These are phyloP conservation scores for Coprinellus micaceus DNA, from an alignment of 768 basidiomycete genomes.

Conservation along the genomic window DNA sequence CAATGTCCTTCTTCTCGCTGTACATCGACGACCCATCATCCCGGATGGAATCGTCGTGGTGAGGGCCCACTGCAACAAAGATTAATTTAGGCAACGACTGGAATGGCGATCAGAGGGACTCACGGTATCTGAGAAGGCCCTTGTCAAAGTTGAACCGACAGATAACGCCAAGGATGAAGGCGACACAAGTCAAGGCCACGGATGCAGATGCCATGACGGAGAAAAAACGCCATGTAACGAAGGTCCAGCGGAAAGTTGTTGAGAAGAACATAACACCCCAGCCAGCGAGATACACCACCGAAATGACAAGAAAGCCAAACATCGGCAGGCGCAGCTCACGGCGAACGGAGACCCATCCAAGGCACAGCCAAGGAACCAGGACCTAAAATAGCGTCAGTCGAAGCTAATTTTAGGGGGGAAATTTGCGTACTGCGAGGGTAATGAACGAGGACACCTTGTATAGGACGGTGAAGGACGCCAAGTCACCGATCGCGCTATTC, in stretches of 20 bases:
- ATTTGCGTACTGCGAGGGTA: slow-evolving; percentile 53
- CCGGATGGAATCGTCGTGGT: slow-evolving; percentile 28
- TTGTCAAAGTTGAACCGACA: slow-evolving; percentile 78
- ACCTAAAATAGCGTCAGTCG: slow-evolving; percentile 37
- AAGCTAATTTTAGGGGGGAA: background rate
- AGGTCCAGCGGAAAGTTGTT: slow-evolving; percentile 72
- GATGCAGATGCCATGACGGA: slow-evolving; percentile 57
- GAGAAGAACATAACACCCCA: slow-evolving; percentile 75
- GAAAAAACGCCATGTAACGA: slow-evolving; percentile 73
- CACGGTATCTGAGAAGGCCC: slow-evolving; percentile 64
- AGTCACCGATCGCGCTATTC: slow-evolving; percentile 58
- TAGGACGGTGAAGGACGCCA: slow-evolving; percentile 39
- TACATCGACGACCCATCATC: slow-evolving; percentile 26
- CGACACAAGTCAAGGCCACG: slow-evolving; percentile 49
- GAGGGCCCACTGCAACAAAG: slow-evolving; percentile 50
- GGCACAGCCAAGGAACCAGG: slow-evolving; percentile 61
- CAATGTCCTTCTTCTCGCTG: slow-evolving; percentile 45
- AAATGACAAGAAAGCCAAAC: slow-evolving; percentile 59
- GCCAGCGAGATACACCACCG: slow-evolving; percentile 57
- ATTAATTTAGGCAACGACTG: slow-evolving; percentile 3
- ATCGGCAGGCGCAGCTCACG: slow-evolving; percentile 58
- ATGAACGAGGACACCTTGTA: slow-evolving; percentile 57
- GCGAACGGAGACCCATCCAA: slow-evolving; percentile 79
- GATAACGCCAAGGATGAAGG: slow-evolving; percentile 58
- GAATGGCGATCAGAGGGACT: slow-evolving; percentile 33